Base-by-base conservation (phyloP, 1,284 basidiomycete species). In the Moesziomyces sp. region DNA sequence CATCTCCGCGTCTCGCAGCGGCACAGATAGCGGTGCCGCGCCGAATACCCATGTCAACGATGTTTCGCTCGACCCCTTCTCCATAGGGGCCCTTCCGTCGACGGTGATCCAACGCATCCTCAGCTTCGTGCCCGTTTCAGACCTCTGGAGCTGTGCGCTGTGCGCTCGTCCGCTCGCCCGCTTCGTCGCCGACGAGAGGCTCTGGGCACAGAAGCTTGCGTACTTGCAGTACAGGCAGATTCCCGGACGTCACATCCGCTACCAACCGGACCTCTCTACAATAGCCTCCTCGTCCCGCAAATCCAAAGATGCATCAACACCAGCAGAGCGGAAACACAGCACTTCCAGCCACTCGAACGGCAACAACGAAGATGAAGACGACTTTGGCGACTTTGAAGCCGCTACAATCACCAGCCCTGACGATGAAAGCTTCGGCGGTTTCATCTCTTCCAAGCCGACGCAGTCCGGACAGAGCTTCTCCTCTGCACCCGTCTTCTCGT, bases 341-440 rank as follows among this genome's bases (percentile, higher is more conserved):
- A 30, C 0, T 23, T 16, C 24, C 21, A 19, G 50, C 10, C 44
- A n/a, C 21, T 45, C 44, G n/a, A 47, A n/a, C 26, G 26, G 26
- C 52, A 43, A 78, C 55, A 46, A 28, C 28, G 21, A 40, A 44
- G 79, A 86, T 46, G 89, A 93, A 60, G 93, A 96, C 73, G 94
- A 95, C 42, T 98, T 97, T 86, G 94, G 80, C n/a, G 74, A 76
- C 54, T 74, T 78, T 57, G 53, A 61, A 55, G 43, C 54, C 0
- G 71, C 58, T 0, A 62, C 54, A 43, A 56, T 66, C 52, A 54
- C 66, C 1, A 58, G 56, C 24, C 57, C 63, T 0, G 69, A 66
- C 9, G 74, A 74, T 40, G 75, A 77, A 16, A 54, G 44, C 53
- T 78, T 78, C 53, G 67, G 94, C 0, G 94, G 96, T 82, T 96